Evolutionary conservation across 306 rosid species (phyloP).

Genomic region (Mimosa bimucronata): DNA sequence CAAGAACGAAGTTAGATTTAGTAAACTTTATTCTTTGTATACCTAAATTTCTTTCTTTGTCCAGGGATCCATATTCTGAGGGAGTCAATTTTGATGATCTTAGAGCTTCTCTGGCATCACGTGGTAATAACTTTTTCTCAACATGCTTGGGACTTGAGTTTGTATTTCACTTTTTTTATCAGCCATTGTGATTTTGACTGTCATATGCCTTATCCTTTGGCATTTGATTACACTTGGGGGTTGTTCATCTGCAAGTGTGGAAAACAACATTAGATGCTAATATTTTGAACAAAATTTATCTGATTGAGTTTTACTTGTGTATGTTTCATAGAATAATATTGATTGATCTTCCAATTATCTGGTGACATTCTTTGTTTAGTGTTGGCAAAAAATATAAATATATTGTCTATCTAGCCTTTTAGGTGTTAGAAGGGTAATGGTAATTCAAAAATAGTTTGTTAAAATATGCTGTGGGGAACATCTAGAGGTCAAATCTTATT

Average conservation of each 20-base stretch:
- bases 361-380: background rate
- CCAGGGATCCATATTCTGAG: conserved; percentile 86
- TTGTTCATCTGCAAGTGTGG: background rate
- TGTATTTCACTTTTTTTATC: background rate
- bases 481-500: background rate
- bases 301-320: background rate
- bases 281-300: background rate
- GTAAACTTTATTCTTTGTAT: background rate
- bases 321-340: background rate
- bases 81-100: conserved; percentile 69
- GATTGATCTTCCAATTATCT: background rate
- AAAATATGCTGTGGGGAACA: background rate
- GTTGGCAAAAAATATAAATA: background rate
- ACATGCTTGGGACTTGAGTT: background rate
- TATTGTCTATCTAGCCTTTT: background rate
- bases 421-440: background rate
- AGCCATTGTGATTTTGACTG: conserved; percentile 13
- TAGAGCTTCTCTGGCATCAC: conserved; percentile 75
- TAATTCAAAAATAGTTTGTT: background rate
- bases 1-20: conserved; percentile 9
- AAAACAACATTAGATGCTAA: background rate
- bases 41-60: conserved; percentile 33
- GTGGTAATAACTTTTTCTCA: conserved; percentile 51
- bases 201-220: background rate
- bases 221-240: background rate